Evolutionary conservation across 257 asterid genomes (phyloP), one percentile per base, ranked within the genome.

Genomic region (Plantago ovata): DNA sequence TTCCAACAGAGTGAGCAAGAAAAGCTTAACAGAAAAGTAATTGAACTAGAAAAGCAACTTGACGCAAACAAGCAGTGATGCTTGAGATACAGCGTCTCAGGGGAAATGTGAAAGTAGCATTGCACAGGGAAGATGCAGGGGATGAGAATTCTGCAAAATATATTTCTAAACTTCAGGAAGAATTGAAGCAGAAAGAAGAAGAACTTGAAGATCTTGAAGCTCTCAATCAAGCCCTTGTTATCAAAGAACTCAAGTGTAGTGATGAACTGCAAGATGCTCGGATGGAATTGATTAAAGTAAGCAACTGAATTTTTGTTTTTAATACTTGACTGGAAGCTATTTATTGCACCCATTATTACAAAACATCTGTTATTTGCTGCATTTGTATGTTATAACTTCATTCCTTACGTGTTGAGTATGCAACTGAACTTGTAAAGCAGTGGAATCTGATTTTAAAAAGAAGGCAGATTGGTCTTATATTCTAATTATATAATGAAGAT

Each of bases 211-310:
- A 69, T 65, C 66, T 79, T 40, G 81, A 78, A 28, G 64, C 62
- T 45, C 61, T 84, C 73, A 79, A 75, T 54, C 91, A 85, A 66
- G 69, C 84, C 43, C 82, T 89, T 22, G 67, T 83, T 38, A 67
- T 85, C 46, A 77, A 79, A 70, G 91, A 89, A 52, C 77, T 84
- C 60, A 85, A 78, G 51, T 65, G 78, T 77, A 89, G 83, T 49
- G 86, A 79, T 45, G 96, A 85, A 71, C 46, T 89, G 61, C 95
- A 83, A 69, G 95, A 83, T 51, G 96, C 95, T 53, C 82, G 90
- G 40, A 89, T 76, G 70, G 95, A 83, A 63, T 56, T 89, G 74
- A 66, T 81, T 55, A 71, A 76, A 32, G 97, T 89, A 89, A 79
- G 81, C 43, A 42, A 36, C 57, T 61, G n/a, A 36, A 28, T 8